Conservation (phyloP, 148 eudicot species). For the Vaccinium vitisidaea region DNA sequence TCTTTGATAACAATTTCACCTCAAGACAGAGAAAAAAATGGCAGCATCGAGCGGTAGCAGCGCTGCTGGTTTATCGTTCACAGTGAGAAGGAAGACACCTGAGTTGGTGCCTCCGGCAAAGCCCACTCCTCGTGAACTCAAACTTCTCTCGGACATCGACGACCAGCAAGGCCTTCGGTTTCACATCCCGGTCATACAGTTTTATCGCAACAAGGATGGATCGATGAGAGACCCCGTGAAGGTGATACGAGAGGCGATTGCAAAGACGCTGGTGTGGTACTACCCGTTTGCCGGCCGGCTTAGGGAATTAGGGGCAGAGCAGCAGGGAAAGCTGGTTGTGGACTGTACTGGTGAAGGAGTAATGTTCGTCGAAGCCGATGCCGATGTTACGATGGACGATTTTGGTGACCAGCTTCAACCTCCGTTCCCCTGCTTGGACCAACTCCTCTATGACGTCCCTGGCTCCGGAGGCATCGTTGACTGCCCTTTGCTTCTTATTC, state of each 20-base stretch:
- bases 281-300: slow-evolving; percentile 24
- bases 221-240: slow-evolving; percentile 19
- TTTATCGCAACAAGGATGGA: not conserved
- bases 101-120: slow-evolving; percentile 22
- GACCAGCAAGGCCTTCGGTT: slow-evolving; percentile 29
- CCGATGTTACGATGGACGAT: slow-evolving; percentile 19
- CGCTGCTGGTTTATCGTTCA: not conserved
- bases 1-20: not conserved
- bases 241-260: slow-evolving; percentile 22
- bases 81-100: slow-evolving; percentile 8
- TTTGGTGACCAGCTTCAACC: slow-evolving; percentile 28
- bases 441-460: slow-evolving; percentile 20
- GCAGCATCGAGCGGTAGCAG: not conserved
- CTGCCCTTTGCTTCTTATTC: slow-evolving; percentile 23
- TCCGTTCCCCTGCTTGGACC: slow-evolving; percentile 23
- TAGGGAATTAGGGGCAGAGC: slow-evolving; percentile 14
- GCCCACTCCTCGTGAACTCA: slow-evolving; percentile 21
- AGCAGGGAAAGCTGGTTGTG: slow-evolving; percentile 15
- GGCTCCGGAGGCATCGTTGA: slow-evolving; percentile 17
- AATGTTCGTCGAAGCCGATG: slow-evolving; percentile 23
- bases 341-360: slow-evolving; percentile 29
- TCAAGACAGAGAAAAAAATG: not conserved
- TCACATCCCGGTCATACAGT: slow-evolving; percentile 23
- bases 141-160: slow-evolving; percentile 26
- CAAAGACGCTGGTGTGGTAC: slow-evolving; percentile 20